Conservation (phyloP, 148 eudicot species). For the Pharnaceum exiguum region DNA sequence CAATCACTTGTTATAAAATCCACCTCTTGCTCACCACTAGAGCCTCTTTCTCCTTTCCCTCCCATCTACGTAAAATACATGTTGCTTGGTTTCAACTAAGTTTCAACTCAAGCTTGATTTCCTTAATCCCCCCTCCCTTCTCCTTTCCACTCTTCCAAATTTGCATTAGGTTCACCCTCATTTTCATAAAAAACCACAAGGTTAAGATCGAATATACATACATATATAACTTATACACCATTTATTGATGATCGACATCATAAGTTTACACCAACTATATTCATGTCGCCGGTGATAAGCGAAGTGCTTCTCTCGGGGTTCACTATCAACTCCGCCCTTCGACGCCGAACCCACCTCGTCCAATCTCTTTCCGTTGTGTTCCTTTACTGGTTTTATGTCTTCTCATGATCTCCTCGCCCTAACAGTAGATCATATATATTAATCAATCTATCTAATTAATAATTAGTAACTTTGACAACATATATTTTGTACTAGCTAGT, state of each 20-base stretch:
- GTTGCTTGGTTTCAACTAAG: background rate
- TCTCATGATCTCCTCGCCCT: conserved; percentile 37
- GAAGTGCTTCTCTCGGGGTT: conserved; percentile 75
- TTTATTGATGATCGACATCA: conserved; percentile 8
- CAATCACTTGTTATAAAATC: conserved; percentile 18
- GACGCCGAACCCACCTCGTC: conserved; percentile 61
- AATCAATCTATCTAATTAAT: background rate
- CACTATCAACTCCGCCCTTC: conserved; percentile 52
- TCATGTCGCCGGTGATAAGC: conserved; percentile 69
- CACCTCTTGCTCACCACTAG: conserved; percentile 3
- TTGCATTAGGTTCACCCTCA: too few relatives aligned
- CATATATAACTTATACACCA: background rate
- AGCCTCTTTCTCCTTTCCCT: conserved; percentile 12
- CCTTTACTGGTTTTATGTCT: conserved; percentile 86
- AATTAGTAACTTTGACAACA: background rate
- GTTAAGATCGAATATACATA: background rate
- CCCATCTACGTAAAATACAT: too few relatives aligned
- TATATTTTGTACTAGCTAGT: too few relatives aligned
- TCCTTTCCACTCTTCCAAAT: background rate
- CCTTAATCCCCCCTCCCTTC: too few relatives aligned
- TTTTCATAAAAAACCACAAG: background rate
- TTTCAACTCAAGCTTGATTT: background rate
- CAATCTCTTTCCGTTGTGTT: conserved; percentile 72
- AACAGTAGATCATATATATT: background rate
- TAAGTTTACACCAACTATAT: background rate